These are phyloP conservation scores for Bipolaris bicolor DNA, from an alignment of 2,329 filamentous ascomycete species.

Conservation along the genomic window DNA sequence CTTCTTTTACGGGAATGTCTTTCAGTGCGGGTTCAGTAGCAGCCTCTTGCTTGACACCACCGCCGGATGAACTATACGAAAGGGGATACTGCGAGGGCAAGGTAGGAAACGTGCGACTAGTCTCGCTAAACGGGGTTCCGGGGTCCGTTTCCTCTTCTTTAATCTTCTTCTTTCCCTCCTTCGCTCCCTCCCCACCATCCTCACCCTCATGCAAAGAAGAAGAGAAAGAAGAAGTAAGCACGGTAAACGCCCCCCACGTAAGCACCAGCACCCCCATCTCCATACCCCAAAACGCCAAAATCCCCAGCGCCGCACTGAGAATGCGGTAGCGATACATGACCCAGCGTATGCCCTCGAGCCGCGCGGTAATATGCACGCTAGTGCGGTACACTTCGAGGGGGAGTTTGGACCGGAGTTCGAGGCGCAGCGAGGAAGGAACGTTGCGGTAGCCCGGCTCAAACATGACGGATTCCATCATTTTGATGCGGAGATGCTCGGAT, in stretches of 20 bases:
- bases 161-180: conserved; percentile 13
- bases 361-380: conserved; percentile 72
- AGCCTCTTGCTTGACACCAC: neutral
- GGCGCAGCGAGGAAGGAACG: conserved; percentile 60
- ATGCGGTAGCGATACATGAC: conserved; percentile 86
- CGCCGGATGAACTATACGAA: conserved; percentile 38
- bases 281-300: conserved; percentile 74
- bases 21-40: conserved; percentile 15
- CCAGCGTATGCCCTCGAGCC: conserved; percentile 72
- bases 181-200: conserved; percentile 1
- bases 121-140: conserved; percentile 51
- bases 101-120: conserved; percentile 57
- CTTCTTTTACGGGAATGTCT: conserved; percentile 33
- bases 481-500: conserved; percentile 67
- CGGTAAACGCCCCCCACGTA: conserved; percentile 66
- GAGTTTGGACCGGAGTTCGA: conserved; percentile 73
- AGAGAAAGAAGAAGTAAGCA: conserved; percentile 38
- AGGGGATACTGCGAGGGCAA: conserved; percentile 53
- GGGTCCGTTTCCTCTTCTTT: conserved; percentile 22
- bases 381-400: conserved; percentile 78
- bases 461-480: conserved; percentile 74
- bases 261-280: conserved; percentile 71
- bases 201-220: neutral
- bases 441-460: conserved; percentile 65
- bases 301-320: conserved; percentile 71